Percentiles rank a stretch among this genome's conserved stretches.
Conservation (phyloP, 2,329 filamentous ascomycete genomes). For the Aspergillus chevalieri region DNA sequence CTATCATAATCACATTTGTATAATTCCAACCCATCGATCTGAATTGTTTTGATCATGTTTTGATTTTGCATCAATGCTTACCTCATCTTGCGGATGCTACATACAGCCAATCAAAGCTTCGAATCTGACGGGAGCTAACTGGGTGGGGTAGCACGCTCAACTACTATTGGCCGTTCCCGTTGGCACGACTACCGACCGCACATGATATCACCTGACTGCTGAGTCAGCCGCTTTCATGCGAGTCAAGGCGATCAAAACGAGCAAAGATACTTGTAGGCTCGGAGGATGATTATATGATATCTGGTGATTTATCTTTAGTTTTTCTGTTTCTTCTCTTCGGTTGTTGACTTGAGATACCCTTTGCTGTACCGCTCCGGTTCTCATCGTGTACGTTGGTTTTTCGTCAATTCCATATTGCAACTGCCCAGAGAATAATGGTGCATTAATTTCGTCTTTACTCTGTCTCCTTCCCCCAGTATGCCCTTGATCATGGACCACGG, state of each 20-base stretch:
- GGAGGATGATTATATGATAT: not conserved
- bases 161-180: constrained; percentile 10
- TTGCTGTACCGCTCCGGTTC: not conserved
- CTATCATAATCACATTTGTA: no score
- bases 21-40: not conserved
- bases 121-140: not conserved
- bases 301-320: not conserved
- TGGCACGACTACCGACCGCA: constrained; percentile 15
- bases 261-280: not conserved
- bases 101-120: constrained; percentile 14
- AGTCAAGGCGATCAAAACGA: not conserved
- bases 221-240: constrained; percentile 4
- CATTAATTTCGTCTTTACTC: not conserved
- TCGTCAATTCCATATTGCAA: not conserved
- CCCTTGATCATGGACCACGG: constrained; percentile 53
- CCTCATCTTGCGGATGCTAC: not conserved
- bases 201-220: constrained; percentile 14
- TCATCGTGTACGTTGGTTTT: not conserved
- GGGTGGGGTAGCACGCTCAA: not conserved
- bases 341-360: not conserved
- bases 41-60: not conserved
- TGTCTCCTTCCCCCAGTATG: constrained; percentile 26
- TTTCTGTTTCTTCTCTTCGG: not conserved
- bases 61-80: not conserved
- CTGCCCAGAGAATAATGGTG: not conserved